Evolutionary conservation across 1,284 basidiomycete genomes (phyloP), one percentile per base, ranked within the genome.

Genomic region (Mycosarcoma mackinlayi): DNA sequence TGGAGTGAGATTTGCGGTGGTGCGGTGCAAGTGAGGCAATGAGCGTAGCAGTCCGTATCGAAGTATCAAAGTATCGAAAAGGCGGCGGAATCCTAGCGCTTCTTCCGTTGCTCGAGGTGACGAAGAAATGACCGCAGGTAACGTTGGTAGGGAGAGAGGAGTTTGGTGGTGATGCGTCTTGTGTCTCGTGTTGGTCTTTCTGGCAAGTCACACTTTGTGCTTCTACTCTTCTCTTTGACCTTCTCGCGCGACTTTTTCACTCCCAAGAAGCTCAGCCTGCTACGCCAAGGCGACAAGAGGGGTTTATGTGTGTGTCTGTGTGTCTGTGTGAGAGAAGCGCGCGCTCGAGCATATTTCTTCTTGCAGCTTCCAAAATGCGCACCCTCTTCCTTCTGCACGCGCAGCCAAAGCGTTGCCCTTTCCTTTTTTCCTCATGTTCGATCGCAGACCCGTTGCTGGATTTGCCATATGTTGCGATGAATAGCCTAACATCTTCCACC

Each of bases 161-260:
- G 27, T 18, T n/a, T n/a, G n/a, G 18, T 28, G 13, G 5, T 34
- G 21, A 35, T 46, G 40, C n/a, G 19, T 16, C 25, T 28, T 25
- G 23, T 41, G 27, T 23, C 39, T 24, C 47, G 57, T 66, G 63
- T 66, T 66, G 63, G 63, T 66, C 63, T 66, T 66, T 49, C 47
- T 51, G 56, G n/a, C n/a, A n/a, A n/a, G n/a, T n/a, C n/a, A n/a
- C n/a, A n/a, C n/a, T n/a, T n/a, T n/a, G n/a, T n/a, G n/a, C n/a
- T n/a, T n/a, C 57, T 57, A 45, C 50, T 57, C 52, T 55, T 42
- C 46, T 40, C 28, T 47, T 21, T n/a, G n/a, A 24, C 37, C 31
- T 56, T 66, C 63, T 66, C 57, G 63, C 57, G 53, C 63, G 63
- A 58, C 52, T 60, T 48, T 49, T 27, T 25, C 37, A 24, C 28